These are phyloP conservation scores for Penicillium dipodomyicola DNA, from an alignment of 495 filamentous ascomycete genomes.

Conservation along the genomic window DNA sequence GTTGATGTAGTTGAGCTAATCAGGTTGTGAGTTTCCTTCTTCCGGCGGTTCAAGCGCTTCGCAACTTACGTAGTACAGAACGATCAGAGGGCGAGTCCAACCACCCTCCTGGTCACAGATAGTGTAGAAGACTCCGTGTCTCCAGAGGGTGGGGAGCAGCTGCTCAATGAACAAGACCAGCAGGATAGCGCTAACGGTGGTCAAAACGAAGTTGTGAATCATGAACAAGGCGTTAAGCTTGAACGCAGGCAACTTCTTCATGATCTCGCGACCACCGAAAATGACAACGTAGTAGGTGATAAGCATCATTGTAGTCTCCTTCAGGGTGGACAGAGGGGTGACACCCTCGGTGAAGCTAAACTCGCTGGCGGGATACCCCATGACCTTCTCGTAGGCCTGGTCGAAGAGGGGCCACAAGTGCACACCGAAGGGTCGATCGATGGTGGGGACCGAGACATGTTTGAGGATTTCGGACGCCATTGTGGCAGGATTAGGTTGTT, in stretches of 20 bases:
- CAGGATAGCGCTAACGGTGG: conserved; percentile 57
- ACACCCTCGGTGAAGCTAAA: conserved; percentile 58
- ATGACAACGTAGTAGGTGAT: conserved; percentile 63
- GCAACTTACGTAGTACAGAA: conserved; percentile 64
- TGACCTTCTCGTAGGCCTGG: conserved; percentile 69
- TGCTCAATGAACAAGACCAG: conserved; percentile 65
- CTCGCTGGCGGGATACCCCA: conserved; percentile 62
- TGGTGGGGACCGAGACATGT: conserved; percentile 67
- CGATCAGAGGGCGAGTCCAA: conserved; percentile 63
- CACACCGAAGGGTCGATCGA: conserved; percentile 91
- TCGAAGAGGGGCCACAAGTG: conserved; percentile 93
- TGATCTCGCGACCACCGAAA: conserved; percentile 65
- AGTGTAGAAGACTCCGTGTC: conserved; percentile 60
- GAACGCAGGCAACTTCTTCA: conserved; percentile 57
- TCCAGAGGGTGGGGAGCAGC: conserved; percentile 57
- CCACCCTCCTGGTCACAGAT: conserved; percentile 65
- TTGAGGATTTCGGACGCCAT: conserved; percentile 58
- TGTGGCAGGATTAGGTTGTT: conserved; percentile 13
- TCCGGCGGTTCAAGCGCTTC: neutral
- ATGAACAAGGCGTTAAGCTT: conserved; percentile 66
- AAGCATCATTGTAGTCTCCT: conserved; percentile 55
- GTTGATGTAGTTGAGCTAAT: conserved; percentile 68
- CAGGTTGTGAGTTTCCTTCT: conserved; percentile 20
- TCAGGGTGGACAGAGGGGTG: conserved; percentile 61
- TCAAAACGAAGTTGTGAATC: conserved; percentile 67